Conservation (phyloP, 208 protist genomes). For the Leishmania turanica region DNA sequence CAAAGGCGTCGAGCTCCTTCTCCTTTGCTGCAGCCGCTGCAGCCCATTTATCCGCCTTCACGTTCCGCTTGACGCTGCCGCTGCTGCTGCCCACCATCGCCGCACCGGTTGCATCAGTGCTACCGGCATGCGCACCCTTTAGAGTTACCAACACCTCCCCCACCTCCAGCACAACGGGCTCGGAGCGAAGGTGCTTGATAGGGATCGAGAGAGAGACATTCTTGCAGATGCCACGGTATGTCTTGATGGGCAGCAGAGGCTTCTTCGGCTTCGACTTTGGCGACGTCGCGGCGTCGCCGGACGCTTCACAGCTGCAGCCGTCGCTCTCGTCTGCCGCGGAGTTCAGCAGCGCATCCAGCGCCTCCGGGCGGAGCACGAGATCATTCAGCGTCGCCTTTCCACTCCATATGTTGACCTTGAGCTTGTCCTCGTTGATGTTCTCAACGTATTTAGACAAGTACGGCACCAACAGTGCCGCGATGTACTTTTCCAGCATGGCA, state of each 20-base stretch:
- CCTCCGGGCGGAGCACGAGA: slow-evolving; percentile 64
- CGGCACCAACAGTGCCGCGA: slow-evolving; percentile 81
- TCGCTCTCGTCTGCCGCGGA: slow-evolving; percentile 17
- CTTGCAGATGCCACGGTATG: slow-evolving; percentile 84
- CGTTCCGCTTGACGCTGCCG: slow-evolving; percentile 8
- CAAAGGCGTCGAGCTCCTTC: slow-evolving; percentile 68
- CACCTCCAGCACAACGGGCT: slow-evolving; percentile 83
- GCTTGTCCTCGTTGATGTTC: slow-evolving; percentile 81
- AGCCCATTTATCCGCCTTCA: slow-evolving; percentile 60
- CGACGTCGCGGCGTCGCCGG: neutral
- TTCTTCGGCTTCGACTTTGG: slow-evolving; percentile 14
- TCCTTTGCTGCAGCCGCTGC: slow-evolving; percentile 51
- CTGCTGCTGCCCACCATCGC: neutral
- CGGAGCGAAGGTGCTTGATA: slow-evolving; percentile 72
- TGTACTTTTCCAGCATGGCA: slow-evolving; percentile 85
- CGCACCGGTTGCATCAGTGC: neutral
- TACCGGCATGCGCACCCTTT: slow-evolving; percentile 18
- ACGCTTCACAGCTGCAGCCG: slow-evolving; percentile 3
- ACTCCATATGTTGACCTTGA: slow-evolving; percentile 82
- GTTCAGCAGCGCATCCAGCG: slow-evolving; percentile 65
- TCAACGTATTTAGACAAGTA: slow-evolving; percentile 85
- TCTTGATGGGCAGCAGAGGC: slow-evolving; percentile 30
- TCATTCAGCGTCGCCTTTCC: slow-evolving; percentile 83
- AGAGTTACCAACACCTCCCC: slow-evolving; percentile 80
- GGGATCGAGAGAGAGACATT: slow-evolving; percentile 78